Conservation (phyloP, 23 red algal genomes). For the Chondrus crispus region DNA sequence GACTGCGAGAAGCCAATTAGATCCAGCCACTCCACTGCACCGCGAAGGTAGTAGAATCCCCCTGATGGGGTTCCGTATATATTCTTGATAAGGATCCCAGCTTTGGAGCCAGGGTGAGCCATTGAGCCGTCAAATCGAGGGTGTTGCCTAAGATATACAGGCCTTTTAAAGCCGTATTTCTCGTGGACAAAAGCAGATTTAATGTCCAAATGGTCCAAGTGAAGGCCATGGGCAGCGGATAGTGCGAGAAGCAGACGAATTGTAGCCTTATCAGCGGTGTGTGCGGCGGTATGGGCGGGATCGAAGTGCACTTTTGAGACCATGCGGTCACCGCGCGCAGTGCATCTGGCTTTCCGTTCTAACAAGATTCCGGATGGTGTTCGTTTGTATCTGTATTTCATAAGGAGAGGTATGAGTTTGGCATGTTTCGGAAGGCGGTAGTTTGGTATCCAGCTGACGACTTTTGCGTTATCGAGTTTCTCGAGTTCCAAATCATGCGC, state of each 20-base stretch:
- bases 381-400: conserved; percentile 22
- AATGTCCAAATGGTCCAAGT: neutral
- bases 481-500: neutral
- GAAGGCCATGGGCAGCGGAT: neutral
- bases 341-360: conserved; percentile 32
- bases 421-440: neutral
- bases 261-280: neutral
- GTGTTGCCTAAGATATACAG: conserved; percentile 24
- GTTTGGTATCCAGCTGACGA: neutral
- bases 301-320: neutral
- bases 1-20: neutral
- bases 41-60: neutral
- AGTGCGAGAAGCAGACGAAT: neutral
- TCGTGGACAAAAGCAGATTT: neutral
- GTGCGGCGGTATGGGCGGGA: neutral
- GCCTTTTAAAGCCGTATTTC: neutral
- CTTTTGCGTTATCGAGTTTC: neutral
- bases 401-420: conserved; percentile 15
- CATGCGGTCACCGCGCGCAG: conserved; percentile 22
- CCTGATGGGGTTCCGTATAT: conserved; percentile 17
- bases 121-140: conserved; percentile 4
- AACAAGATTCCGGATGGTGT: neutral
- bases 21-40: neutral
- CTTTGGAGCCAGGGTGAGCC: neutral
- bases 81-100: neutral